These are phyloP conservation scores for Starmera quercuum DNA, from an alignment of 805 yeast species.

Conservation along the genomic window DNA sequence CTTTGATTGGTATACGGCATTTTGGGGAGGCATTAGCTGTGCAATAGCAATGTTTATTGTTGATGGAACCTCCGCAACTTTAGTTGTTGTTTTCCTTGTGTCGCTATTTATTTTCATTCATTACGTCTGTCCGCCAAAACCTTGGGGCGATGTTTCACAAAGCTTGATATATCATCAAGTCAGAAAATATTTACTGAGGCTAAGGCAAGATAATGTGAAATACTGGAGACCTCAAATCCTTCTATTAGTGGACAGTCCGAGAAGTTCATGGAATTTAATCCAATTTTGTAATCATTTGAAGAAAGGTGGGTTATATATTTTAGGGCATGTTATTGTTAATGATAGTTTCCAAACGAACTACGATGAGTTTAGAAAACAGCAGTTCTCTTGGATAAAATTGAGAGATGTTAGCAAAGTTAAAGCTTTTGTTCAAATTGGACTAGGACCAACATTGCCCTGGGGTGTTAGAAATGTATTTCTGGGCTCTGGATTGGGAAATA, in stretches of 20 bases:
- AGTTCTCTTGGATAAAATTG: constrained; percentile 74
- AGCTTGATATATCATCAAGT: constrained; percentile 94
- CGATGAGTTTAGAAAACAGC: constrained; percentile 64
- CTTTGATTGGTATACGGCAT: constrained; percentile 78
- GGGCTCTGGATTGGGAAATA: constrained; percentile 97
- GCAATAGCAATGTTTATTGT: constrained; percentile 88
- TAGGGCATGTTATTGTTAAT: constrained; percentile 84
- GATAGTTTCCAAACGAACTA: constrained; percentile 56
- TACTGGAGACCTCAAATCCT: constrained; percentile 98
- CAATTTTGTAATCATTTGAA: constrained; percentile 90
- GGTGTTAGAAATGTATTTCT: constrained; percentile 88
- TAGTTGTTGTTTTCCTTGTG: constrained; percentile 58
- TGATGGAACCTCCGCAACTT: constrained; percentile 82
- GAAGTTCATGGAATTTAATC: constrained; percentile 86
- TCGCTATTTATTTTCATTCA: constrained; percentile 74
- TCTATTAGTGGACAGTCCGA: constrained; percentile 82
- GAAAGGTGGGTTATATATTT: constrained; percentile 87
- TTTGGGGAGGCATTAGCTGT: constrained; percentile 62
- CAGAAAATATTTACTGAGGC: constrained; percentile 74
- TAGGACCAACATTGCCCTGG: constrained; percentile 87
- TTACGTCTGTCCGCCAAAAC: constrained; percentile 87
- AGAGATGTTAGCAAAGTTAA: constrained; percentile 74
- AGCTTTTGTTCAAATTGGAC: constrained; percentile 89
- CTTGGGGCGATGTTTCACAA: constrained; percentile 98
- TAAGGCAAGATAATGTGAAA: constrained; percentile 88